Base-by-base conservation (phyloP, 78 protist species). In the Goniomonas avonlea region DNA sequence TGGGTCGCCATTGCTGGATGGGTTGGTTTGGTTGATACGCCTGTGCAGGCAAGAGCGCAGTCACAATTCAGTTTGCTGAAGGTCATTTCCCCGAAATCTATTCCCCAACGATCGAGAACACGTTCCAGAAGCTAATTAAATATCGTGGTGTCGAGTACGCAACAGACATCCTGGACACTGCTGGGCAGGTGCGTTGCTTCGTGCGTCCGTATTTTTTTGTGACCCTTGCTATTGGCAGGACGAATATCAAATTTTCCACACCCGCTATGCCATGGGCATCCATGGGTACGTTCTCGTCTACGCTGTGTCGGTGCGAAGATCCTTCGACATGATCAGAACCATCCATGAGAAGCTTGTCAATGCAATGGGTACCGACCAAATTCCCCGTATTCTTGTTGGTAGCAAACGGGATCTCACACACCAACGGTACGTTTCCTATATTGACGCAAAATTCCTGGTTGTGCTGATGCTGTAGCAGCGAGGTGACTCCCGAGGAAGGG, bases 271-370 rank as follows among this genome's bases (percentile, higher is more conserved):
- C 40, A 68, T 68, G 75, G 75, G 75, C 40, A 68, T 68, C 56
- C 75, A 68, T 53, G 75, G 75, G 59, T 68, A 68, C 75, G 43
- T 68, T 53, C 56, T 68, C 58, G 43, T 68, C 59, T 63, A 27
- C 66, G 18, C 75, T 1, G 34, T 68, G 34, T 17, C 27, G 18
- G 38, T 53, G 18, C n/a, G 75, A 0, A 7, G 75, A 27, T 68
- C 75, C 58, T 68, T 68, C 31, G 75, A 68, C 75, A 68, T 68
- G 75, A 53, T 68, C 35, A 40, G 21, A 23, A 66, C 73, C 53
- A 66, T 66, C 73, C 73, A 50, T 4, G 73, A 37, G 37, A 66
- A 38, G 48, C 73, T 66, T 27, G 15, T 66, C 37, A 38, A 38
- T 40, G 48, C 73, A 5, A 53, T 68, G 31, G 75, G 75, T 18